Conservation (phyloP, 139 green algal species). For the Micromonas pusilla region DNA sequence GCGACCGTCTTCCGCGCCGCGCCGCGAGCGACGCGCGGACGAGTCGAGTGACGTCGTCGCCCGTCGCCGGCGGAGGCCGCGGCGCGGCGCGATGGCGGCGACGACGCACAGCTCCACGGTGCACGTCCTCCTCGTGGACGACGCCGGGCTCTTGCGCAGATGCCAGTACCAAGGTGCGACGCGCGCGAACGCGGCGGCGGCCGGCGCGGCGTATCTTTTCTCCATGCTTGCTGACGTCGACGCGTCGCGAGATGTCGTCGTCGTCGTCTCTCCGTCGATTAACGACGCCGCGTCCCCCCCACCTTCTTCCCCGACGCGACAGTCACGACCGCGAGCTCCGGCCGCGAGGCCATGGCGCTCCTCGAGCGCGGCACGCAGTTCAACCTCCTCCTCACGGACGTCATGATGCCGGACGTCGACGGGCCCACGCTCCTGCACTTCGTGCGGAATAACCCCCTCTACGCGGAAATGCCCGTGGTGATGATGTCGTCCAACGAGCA, state of each 20-base stretch:
- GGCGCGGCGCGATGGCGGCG: no score
- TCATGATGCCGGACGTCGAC: conserved; percentile 81
- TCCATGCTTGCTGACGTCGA: not conserved
- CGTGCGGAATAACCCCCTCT: conserved; percentile 52
- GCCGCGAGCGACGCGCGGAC: not conserved
- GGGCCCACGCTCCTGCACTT: conserved; percentile 70
- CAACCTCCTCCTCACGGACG: conserved; percentile 74
- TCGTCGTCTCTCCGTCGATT: no score
- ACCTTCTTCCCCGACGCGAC: not conserved
- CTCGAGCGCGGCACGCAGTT: conserved; percentile 49
- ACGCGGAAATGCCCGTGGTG: conserved; percentile 70
- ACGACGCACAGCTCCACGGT: conserved; percentile 28
- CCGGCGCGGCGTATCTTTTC: not conserved
- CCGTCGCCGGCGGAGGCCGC: not conserved
- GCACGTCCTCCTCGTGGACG: conserved; percentile 76
- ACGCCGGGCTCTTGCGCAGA: conserved; percentile 62
- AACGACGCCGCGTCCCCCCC: not conserved
- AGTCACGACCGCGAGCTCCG: conserved; percentile 66
- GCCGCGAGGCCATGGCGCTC: conserved; percentile 57
- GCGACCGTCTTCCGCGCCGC: no score
- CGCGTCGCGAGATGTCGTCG: no score
- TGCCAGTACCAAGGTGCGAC: conserved; percentile 36
- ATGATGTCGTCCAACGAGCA: conserved; percentile 86
- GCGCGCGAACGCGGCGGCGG: not conserved
- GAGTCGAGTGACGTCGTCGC: not conserved